Percentiles rank a stretch among this genome's conserved stretches.
These are phyloP conservation scores for Psidium friedrichsthalianum DNA, from an alignment of 345 rosid species.

Conservation along the genomic window DNA sequence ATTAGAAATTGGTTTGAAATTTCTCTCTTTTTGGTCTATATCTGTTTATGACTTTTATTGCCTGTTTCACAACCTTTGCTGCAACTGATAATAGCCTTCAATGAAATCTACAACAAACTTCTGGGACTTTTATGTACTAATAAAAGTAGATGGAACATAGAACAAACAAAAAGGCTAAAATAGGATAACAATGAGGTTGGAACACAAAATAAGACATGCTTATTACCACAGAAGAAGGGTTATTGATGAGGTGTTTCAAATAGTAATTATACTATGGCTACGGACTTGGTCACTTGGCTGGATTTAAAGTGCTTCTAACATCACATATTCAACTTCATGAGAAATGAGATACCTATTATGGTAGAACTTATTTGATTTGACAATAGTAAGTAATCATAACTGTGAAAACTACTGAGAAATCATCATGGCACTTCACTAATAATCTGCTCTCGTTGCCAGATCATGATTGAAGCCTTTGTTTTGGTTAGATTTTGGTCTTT, in stretches of 20 bases:
- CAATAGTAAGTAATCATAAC: neutral
- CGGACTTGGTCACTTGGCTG: neutral
- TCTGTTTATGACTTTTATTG: no score
- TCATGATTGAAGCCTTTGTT: neutral
- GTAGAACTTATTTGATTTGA: neutral
- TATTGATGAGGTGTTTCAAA: neutral
- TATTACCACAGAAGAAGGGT: neutral
- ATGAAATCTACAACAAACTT: neutral
- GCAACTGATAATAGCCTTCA: neutral
- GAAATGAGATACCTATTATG: neutral
- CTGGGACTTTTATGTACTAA: neutral
- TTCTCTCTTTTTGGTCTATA: neutral
- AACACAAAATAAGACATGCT: neutral
- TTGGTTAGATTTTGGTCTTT: neutral
- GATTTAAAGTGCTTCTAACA: neutral
- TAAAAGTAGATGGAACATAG: neutral
- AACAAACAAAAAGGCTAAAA: neutral
- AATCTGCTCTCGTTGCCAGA: neutral
- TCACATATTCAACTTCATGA: neutral
- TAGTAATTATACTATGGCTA: neutral
- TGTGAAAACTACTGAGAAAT: neutral
- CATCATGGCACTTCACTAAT: neutral
- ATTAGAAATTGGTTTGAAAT: neutral
- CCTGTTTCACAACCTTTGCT: neutral
- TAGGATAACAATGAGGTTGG: neutral